Conservation (phyloP, 2,329 filamentous ascomycete species). For the Alternaria triticina region DNA sequence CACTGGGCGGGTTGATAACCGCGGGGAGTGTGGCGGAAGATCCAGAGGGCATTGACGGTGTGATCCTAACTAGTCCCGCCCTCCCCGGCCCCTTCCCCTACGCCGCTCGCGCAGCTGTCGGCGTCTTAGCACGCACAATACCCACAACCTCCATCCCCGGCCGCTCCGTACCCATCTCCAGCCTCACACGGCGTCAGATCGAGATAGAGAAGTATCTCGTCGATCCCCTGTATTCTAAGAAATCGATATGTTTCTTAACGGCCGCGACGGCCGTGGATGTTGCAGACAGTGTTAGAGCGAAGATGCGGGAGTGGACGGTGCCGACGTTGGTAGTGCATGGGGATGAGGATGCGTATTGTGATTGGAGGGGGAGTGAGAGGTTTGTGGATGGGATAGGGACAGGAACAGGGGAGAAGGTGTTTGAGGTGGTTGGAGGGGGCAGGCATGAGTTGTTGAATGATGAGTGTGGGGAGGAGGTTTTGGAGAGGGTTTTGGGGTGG, state of each 20-base stretch:
- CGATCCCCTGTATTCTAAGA: conserved; percentile 1
- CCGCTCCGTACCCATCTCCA: neutral
- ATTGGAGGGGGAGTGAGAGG: conserved; percentile 8
- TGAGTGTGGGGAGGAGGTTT: conserved; percentile 5
- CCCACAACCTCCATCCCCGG: neutral
- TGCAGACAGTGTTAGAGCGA: neutral
- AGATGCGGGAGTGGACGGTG: neutral
- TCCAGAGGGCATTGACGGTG: neutral
- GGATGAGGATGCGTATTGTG: conserved; percentile 10
- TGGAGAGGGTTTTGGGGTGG: conserved; percentile 3
- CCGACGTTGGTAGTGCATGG: conserved; percentile 10
- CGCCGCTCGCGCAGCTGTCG: neutral
- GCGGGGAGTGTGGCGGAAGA: neutral
- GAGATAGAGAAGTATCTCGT: neutral
- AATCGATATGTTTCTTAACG: conserved; percentile 4
- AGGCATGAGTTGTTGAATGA: conserved; percentile 14
- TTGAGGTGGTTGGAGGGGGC: conserved; percentile 5
- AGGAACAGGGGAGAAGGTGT: neutral
- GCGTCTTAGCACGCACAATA: neutral
- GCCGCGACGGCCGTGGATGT: conserved; percentile 9
- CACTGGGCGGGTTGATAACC: neutral
- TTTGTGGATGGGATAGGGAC: conserved; percentile 1
- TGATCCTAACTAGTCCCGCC: neutral
- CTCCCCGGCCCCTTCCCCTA: neutral
- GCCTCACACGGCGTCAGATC: neutral